Evolutionary conservation across 345 rosid species (phyloP).

Genomic region (Brassica napus): DNA sequence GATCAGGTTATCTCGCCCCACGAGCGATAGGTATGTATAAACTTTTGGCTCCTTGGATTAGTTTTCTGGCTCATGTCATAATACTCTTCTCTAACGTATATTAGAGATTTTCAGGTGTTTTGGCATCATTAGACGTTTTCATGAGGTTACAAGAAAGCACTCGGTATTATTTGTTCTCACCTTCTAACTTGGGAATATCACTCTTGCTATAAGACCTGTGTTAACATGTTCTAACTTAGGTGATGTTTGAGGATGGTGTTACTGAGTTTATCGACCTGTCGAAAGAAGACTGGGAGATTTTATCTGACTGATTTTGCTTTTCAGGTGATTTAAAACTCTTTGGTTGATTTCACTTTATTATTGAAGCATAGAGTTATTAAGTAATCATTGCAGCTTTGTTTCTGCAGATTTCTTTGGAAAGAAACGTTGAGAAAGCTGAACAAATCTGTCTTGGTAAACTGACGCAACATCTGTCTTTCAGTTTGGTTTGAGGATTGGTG

Average conservation of each 20-base stretch:
- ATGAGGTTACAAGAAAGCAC: constrained; percentile 69
- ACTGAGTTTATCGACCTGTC: constrained; percentile 75
- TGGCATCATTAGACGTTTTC: constrained; percentile 75
- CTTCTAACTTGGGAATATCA: neutral
- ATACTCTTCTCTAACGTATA: neutral
- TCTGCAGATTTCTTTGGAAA: constrained; percentile 22
- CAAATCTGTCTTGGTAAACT: neutral
- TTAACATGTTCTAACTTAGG: constrained; percentile 41
- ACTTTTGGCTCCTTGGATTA: neutral
- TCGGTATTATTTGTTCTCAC: constrained; percentile 46
- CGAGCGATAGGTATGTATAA: constrained; percentile 50
- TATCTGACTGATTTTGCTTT: constrained; percentile 38
- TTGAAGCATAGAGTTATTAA: neutral
- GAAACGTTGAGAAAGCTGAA: neutral
- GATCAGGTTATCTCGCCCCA: constrained; percentile 56
- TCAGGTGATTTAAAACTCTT: constrained; percentile 21
- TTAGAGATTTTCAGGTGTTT: constrained; percentile 51
- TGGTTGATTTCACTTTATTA: neutral
- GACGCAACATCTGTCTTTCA: neutral
- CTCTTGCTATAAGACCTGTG: neutral
- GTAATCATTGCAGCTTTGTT: constrained; percentile 1
- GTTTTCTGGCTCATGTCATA: neutral
- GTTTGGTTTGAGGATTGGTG: neutral
- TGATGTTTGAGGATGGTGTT: constrained; percentile 86
- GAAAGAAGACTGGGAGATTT: constrained; percentile 74